Evolutionary conservation across 1,284 basidiomycete species (phyloP).

Genomic region (Marasmius sp.): DNA sequence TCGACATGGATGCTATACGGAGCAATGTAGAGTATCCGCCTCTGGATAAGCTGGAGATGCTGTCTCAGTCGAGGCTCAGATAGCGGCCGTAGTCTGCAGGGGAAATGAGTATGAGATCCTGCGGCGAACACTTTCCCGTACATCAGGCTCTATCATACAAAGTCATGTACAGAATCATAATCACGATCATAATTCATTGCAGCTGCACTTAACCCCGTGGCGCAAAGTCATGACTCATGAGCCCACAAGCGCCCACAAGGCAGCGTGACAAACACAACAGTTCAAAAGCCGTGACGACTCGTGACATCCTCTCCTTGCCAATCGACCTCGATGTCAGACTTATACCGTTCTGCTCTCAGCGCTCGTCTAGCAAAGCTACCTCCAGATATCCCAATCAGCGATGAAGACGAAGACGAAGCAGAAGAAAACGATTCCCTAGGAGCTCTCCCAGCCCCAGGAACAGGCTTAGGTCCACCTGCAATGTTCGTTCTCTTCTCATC

Average conservation of each 20-base stretch:
- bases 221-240: too few relatives aligned
- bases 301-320: background rate
- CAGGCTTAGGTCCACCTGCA: constrained; percentile 61
- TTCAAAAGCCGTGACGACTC: too few relatives aligned
- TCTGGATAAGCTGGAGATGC: background rate
- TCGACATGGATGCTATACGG: background rate
- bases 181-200: too few relatives aligned
- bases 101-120: too few relatives aligned
- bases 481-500: constrained; percentile 41
- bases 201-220: too few relatives aligned
- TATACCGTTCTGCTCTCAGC: constrained; percentile 69
- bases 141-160: too few relatives aligned
- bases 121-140: too few relatives aligned
- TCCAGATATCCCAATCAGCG: constrained; percentile 40
- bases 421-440: constrained; percentile 65
- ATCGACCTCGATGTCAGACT: constrained; percentile 53
- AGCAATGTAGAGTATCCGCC: background rate
- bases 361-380: constrained; percentile 70
- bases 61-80: background rate
- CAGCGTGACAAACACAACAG: too few relatives aligned
- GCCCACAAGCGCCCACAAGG: too few relatives aligned
- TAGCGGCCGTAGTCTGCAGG: too few relatives aligned
- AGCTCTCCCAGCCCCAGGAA: constrained; percentile 52
- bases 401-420: constrained; percentile 58
- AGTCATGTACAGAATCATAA: too few relatives aligned